Percentiles rank a stretch among this genome's conserved stretches.
These are phyloP conservation scores for Diaporthe ilicicola DNA, from an alignment of 2,329 filamentous ascomycete genomes.

Conservation along the genomic window DNA sequence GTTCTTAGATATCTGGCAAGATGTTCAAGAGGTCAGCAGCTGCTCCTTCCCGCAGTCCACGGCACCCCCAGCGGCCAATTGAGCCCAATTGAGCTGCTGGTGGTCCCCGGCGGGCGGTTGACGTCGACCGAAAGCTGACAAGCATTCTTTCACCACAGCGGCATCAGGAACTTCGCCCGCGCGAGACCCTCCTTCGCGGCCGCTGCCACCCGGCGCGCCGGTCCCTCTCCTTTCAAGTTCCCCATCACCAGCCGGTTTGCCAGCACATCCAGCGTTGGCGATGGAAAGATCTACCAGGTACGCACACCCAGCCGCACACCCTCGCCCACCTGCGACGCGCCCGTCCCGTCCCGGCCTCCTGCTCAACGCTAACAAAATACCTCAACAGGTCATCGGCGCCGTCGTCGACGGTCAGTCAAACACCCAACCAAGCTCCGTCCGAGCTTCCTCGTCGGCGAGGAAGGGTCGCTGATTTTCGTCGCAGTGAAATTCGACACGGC, in stretches of 20 bases:
- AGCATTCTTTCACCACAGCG: slow-evolving; percentile 58
- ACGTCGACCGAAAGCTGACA: slow-evolving; percentile 34
- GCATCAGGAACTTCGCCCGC: slow-evolving; percentile 66
- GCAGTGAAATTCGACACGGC: slow-evolving; percentile 96
- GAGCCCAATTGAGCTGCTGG: slow-evolving; percentile 60
- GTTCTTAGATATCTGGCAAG: slow-evolving; percentile 75
- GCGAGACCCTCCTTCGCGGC: slow-evolving; percentile 65
- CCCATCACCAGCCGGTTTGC: slow-evolving; percentile 66
- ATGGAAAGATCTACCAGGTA: slow-evolving; percentile 76
- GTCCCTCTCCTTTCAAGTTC: slow-evolving; percentile 64
- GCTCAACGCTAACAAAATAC: slow-evolving; percentile 62
- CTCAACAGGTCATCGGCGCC: slow-evolving; percentile 93
- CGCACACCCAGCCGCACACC: slow-evolving; percentile 39
- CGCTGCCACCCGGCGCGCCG: slow-evolving; percentile 65
- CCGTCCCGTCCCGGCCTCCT: slow-evolving; percentile 4
- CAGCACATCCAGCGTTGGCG: slow-evolving; percentile 64
- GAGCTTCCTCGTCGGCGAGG: not conserved
- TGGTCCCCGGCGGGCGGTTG: slow-evolving; percentile 24
- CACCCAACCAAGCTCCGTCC: slow-evolving; percentile 28
- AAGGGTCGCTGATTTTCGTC: slow-evolving; percentile 37
- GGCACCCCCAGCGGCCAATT: slow-evolving; percentile 49
- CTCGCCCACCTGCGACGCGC: slow-evolving; percentile 20
- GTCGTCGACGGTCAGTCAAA: slow-evolving; percentile 90
- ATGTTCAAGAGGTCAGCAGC: slow-evolving; percentile 83
- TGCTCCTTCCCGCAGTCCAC: slow-evolving; percentile 41